Conservation (phyloP, 495 filamentous ascomycete species). For the Lepraria neglecta region DNA sequence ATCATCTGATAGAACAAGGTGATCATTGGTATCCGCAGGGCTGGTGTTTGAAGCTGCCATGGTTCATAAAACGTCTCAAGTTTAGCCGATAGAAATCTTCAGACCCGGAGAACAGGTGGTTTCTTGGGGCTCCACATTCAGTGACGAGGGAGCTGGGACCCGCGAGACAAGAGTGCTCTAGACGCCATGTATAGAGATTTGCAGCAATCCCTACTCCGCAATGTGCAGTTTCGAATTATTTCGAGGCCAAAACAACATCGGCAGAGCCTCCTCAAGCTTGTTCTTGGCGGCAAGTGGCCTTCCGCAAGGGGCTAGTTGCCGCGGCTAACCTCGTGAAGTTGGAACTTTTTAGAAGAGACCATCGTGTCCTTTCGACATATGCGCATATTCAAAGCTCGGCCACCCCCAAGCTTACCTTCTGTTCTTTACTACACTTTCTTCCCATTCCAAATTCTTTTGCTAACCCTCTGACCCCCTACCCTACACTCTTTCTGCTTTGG, state of each 20-base stretch:
- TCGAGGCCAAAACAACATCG: neutral
- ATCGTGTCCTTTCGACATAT: constrained; percentile 19
- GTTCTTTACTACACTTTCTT: constrained; percentile 2
- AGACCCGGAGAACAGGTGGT: neutral
- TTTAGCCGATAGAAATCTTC: neutral
- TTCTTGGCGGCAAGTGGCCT: constrained; percentile 6
- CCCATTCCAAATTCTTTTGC: neutral
- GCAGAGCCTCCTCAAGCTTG: neutral
- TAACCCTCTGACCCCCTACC: neutral
- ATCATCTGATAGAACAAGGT: constrained; percentile 57
- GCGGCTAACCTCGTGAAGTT: constrained; percentile 13
- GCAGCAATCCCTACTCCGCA: neutral
- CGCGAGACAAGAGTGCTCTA: too few relatives aligned
- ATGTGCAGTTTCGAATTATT: too few relatives aligned
- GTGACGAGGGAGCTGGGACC: too few relatives aligned
- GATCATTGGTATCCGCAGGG: constrained; percentile 51
- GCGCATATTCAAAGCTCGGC: constrained; percentile 13
- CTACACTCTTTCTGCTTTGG: constrained; percentile 6
- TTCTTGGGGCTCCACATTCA: neutral
- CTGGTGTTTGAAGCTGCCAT: constrained; percentile 13
- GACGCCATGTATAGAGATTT: too few relatives aligned
- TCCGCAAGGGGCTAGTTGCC: constrained; percentile 16
- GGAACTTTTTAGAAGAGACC: constrained; percentile 17
- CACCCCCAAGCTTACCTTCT: neutral
- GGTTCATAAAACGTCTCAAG: neutral